A percentile compares a stretch with the other conserved stretches of the same genome.
Conservation (phyloP, 495 filamentous ascomycete genomes). For the Trypethelium eluteriae region DNA sequence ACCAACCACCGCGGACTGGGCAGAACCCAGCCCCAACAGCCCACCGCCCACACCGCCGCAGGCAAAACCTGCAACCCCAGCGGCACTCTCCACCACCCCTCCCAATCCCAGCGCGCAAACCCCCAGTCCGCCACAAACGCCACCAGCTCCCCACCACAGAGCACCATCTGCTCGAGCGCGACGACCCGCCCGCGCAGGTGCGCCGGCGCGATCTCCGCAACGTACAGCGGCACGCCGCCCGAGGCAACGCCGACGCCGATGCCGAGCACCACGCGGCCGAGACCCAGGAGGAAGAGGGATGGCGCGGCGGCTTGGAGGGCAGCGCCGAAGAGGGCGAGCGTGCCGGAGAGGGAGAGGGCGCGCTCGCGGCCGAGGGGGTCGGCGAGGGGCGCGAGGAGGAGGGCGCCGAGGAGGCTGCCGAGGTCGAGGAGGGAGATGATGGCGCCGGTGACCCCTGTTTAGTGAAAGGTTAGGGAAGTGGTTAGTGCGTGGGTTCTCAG, state of each 20-base stretch:
- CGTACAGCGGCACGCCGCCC: slow-evolving; percentile 4
- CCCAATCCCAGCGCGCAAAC: background rate
- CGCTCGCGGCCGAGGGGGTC: slow-evolving; percentile 11
- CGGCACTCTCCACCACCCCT: slow-evolving; percentile 39
- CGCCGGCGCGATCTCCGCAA: slow-evolving; percentile 13
- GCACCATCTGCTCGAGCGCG: slow-evolving; percentile 5
- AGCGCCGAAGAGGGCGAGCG: slow-evolving; percentile 9
- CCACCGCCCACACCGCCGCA: slow-evolving; percentile 36
- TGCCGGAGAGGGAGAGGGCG: slow-evolving; percentile 6
- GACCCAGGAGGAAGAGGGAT: slow-evolving; percentile 10
- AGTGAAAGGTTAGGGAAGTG: no score
- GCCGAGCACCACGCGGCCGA: slow-evolving; percentile 15
- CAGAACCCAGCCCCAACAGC: slow-evolving; percentile 11
- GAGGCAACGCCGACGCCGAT: background rate
- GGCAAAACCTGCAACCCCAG: slow-evolving; percentile 39
- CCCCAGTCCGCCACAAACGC: slow-evolving; percentile 7
- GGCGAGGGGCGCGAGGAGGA: background rate
- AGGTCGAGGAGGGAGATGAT: background rate
- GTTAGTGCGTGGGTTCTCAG: no score
- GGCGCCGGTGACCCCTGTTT: slow-evolving; percentile 8
- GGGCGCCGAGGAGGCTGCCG: slow-evolving; percentile 4
- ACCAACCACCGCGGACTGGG: slow-evolving; percentile 6
- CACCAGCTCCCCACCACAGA: background rate
- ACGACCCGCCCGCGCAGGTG: slow-evolving; percentile 5
- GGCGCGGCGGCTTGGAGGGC: slow-evolving; percentile 11